Evolutionary conservation across 1,139 yeast genomes (phyloP), one percentile per base, ranked within the genome.

Genomic region (Meyerozyma athensensis): DNA sequence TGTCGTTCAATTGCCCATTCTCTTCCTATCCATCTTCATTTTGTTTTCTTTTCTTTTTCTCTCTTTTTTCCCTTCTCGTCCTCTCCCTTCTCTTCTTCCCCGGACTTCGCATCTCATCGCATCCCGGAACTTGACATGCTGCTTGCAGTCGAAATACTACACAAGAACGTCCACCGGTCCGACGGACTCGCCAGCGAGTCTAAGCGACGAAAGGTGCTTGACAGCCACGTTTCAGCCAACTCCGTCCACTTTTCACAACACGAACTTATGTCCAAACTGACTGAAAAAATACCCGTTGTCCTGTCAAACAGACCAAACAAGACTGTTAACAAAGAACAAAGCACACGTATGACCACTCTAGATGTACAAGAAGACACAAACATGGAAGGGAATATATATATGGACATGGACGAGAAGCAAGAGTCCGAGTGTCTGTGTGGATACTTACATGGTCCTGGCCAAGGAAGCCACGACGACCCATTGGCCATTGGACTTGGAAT

Each of bases 401-500:
- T n/a, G n/a, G n/a, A n/a, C n/a, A n/a, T n/a, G n/a, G n/a, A n/a
- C n/a, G n/a, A n/a, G n/a, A n/a, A n/a, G n/a, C n/a, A n/a, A n/a
- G n/a, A n/a, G n/a, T n/a, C n/a, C 17, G 48, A 44, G 33, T 64
- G 70, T 43, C 58, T 62, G 2, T 64, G 70, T 47, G 69, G 69
- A 4, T 50, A 56, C 39, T 45, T 64, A 30, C 70, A 64, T 42
- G 69, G 69, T 1, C 65, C 67, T 2, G 66, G 65, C 6, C 62
- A 55, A 32, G 59, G 58, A 2, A 43, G 48, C 26, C 52, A 50
- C 31, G 58, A 59, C 33, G 70, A 64, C 38, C 42, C 54, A 10
- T 44, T 40, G 13, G 68, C 69, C 13, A 59, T 59, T 17, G 69
- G 69, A 1, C 49, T 63, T 33, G 44, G 45, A 21, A 47, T 37